Evolutionary conservation across 192 early-diverging fungal species (phyloP), one percentile per base, ranked within the genome.

Genomic region (Coemansia sp.): DNA sequence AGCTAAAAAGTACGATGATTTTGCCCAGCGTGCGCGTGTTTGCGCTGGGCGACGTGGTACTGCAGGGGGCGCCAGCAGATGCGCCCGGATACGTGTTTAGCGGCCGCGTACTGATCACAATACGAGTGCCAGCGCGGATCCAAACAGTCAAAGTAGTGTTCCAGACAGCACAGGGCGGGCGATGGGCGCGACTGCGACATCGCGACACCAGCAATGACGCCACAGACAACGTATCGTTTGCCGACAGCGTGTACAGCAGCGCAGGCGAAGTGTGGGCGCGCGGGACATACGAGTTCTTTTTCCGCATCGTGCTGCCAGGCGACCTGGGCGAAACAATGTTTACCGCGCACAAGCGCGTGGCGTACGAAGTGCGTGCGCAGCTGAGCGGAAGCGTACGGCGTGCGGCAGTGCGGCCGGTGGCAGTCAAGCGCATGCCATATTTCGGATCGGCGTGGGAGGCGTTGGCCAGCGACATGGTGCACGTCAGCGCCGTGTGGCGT

Each of bases 281-380:
- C 35, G 76, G 76, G 17, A 51, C 59, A 10, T 70, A 79, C 67
- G 76, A 79, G 71, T 79, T 79, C 37, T 64, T 64, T 43, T 79
- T 79, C 65, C 76, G 72, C 27, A 59, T 79, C 43, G 62, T 67
- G 14, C 32, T 79, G 19, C 71, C 76, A n/a, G 76, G 76, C 3
- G 53, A 69, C 24, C 47, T 79, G 64, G 63, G 67, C 67, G 76
- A 79, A 61, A 79, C 76, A 63, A 79, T 79, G 76, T 73, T 66
- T 64, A 79, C 76, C 3, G 76, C 72, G 57, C 71, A 73, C 52
- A 70, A 67, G 64, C 64, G 64, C 3, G 70, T 79, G 12, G 59
- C 76, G 11, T 79, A 79, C 68, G 71, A 79, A 58, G 64, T 73
- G 35, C 70, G 67, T 0, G 76, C 76, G 4, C 54, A 56, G 1